A percentile compares a stretch with the other conserved stretches of the same genome.
Evolutionary conservation across 108 stramenopile species (phyloP).

Genomic region (Pseudonitzschia pungens): DNA sequence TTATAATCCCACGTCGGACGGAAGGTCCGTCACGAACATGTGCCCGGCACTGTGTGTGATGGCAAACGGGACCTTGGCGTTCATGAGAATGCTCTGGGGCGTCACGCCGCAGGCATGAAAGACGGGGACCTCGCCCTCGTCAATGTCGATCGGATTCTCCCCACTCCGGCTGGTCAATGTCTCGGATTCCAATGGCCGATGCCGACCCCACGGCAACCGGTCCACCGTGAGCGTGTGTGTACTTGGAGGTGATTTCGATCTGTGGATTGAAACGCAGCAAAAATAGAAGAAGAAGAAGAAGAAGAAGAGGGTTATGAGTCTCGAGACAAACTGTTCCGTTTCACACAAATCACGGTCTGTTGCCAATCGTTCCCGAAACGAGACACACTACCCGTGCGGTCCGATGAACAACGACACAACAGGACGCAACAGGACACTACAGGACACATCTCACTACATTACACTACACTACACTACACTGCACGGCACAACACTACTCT

Average conservation of each 20-base stretch:
- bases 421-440: background rate
- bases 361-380: too few species aligned
- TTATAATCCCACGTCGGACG: slow-evolving; percentile 43
- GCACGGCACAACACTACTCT: background rate
- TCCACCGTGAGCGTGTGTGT: slow-evolving; percentile 83
- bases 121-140: slow-evolving; percentile 79
- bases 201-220: slow-evolving; percentile 85
- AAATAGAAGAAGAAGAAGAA: too few species aligned
- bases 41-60: slow-evolving; percentile 90
- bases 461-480: background rate
- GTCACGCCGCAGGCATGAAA: slow-evolving; percentile 95
- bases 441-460: too few species aligned
- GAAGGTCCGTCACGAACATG: slow-evolving; percentile 89
- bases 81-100: slow-evolving; percentile 80
- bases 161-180: slow-evolving; percentile 74
- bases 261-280: background rate
- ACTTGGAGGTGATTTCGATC: slow-evolving; percentile 64
- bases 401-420: too few species aligned
- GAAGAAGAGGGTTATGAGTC: too few species aligned
- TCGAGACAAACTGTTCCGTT: too few species aligned
- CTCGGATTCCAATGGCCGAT: slow-evolving; percentile 65
- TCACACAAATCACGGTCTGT: too few species aligned
- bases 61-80: slow-evolving; percentile 62
- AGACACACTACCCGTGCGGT: too few species aligned
- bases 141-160: slow-evolving; percentile 71